Percentiles rank a stretch among this genome's conserved stretches.
Evolutionary conservation across 208 protist species (phyloP).

Genomic region (Trypanosoma mega): DNA sequence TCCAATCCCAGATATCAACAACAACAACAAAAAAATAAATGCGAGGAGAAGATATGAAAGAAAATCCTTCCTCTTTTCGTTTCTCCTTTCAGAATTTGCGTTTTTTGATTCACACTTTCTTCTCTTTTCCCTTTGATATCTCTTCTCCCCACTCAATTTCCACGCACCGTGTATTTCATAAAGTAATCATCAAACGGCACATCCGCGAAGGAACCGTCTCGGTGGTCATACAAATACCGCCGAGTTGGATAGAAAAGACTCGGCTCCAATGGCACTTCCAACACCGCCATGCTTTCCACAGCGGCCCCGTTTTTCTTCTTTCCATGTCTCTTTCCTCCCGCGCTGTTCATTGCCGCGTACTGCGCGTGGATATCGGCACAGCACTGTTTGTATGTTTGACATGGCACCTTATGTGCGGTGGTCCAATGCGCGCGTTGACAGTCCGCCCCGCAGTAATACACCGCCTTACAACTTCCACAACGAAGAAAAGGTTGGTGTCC

Average conservation of each 20-base stretch:
- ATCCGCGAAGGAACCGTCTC: constrained; percentile 47
- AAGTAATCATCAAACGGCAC: constrained; percentile 80
- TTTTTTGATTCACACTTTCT: neutral
- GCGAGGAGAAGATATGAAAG: no score
- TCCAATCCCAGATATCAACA: no score
- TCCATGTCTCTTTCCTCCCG: constrained; percentile 18
- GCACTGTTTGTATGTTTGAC: constrained; percentile 55
- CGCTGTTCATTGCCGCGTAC: constrained; percentile 49
- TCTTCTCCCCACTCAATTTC: constrained; percentile 15
- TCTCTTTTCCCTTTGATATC: constrained; percentile 8
- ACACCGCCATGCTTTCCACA: constrained; percentile 33
- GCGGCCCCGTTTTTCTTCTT: constrained; percentile 24
- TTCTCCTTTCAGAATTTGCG: neutral
- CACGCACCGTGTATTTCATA: constrained; percentile 74
- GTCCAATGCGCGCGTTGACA: constrained; percentile 75
- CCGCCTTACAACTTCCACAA: constrained; percentile 77
- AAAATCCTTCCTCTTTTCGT: no score
- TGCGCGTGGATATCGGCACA: constrained; percentile 38
- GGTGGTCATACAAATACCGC: constrained; percentile 73
- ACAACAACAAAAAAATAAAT: no score
- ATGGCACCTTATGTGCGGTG: constrained; percentile 51
- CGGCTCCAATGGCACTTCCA: constrained; percentile 71
- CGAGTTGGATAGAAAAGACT: constrained; percentile 70
- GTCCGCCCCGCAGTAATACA: constrained; percentile 73
- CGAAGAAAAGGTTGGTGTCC: constrained; percentile 36